Percentiles rank a stretch among this genome's conserved stretches.
Evolutionary conservation across 2,329 filamentous ascomycete genomes (phyloP).

Genomic region (Fusarium haematococcum): DNA sequence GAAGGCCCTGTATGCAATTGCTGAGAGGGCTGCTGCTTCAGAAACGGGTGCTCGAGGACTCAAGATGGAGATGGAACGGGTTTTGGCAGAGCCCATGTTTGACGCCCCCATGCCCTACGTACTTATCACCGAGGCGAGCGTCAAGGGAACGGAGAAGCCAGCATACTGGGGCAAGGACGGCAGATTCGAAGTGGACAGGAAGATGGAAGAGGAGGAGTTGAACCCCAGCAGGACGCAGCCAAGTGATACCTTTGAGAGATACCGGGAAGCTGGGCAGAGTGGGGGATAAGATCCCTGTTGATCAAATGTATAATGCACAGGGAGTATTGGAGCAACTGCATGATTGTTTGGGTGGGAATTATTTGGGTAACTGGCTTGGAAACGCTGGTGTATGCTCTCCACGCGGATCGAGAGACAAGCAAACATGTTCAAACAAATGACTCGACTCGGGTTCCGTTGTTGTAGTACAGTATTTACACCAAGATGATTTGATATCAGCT

Average conservation of each 20-base stretch:
- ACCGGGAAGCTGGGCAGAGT: slow-evolving; percentile 61
- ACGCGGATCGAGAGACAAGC: slow-evolving; percentile 27
- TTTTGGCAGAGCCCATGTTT: slow-evolving; percentile 84
- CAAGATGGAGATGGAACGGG: slow-evolving; percentile 83
- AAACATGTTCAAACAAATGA: slow-evolving; percentile 46
- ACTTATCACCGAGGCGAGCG: slow-evolving; percentile 77
- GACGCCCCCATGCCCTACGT: slow-evolving; percentile 82
- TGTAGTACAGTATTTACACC: slow-evolving; percentile 60
- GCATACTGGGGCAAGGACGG: slow-evolving; percentile 78
- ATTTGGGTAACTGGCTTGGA: slow-evolving; percentile 25
- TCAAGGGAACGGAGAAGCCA: slow-evolving; percentile 70
- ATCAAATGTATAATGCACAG: neutral
- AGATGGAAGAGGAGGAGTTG: slow-evolving; percentile 72
- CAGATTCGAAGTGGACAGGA: slow-evolving; percentile 74
- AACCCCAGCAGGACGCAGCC: slow-evolving; percentile 30
- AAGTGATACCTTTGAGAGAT: slow-evolving; percentile 53
- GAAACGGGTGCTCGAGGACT: slow-evolving; percentile 83
- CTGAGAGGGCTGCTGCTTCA: slow-evolving; percentile 70
- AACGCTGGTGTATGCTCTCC: slow-evolving; percentile 20
- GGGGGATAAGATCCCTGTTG: slow-evolving; percentile 52
- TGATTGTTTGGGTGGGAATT: slow-evolving; percentile 21
- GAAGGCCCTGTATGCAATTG: slow-evolving; percentile 83
- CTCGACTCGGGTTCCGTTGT: slow-evolving; percentile 53
- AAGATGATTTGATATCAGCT: slow-evolving; percentile 42
- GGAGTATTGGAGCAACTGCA: slow-evolving; percentile 29